These are phyloP conservation scores for Syzygium aqueum DNA, from an alignment of 345 rosid species.

Conservation along the genomic window DNA sequence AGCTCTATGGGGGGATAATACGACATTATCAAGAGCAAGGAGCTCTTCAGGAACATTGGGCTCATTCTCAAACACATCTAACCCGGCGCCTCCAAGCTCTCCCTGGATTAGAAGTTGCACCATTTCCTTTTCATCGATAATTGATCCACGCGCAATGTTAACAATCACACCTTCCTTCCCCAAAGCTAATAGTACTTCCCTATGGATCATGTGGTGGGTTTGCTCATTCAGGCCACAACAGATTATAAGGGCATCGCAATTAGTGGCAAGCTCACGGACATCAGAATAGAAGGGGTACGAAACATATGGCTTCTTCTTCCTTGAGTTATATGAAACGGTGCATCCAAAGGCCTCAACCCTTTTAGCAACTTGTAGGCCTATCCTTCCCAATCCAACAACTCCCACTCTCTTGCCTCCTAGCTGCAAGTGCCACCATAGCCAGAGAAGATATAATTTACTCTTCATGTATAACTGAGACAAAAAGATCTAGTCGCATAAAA, in stretches of 20 bases:
- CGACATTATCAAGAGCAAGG: constrained; percentile 34
- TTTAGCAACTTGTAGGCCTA: constrained; percentile 28
- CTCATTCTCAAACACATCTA: constrained; percentile 59
- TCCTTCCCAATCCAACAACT: constrained; percentile 41
- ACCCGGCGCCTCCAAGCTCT: constrained; percentile 48
- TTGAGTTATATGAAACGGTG: constrained; percentile 29
- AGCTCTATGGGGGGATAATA: constrained; percentile 36
- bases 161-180: constrained; percentile 38
- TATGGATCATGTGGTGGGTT: constrained; percentile 37
- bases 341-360: constrained; percentile 41
- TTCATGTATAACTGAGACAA: not conserved
- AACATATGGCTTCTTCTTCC: constrained; percentile 19
- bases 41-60: constrained; percentile 36
- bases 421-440: constrained; percentile 10
- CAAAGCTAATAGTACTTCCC: constrained; percentile 25
- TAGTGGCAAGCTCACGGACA: constrained; percentile 21
- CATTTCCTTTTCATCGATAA: constrained; percentile 43
- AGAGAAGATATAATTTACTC: not conserved
- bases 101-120: constrained; percentile 33
- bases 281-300: constrained; percentile 21
- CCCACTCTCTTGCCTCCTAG: constrained; percentile 35
- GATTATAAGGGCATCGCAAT: constrained; percentile 28
- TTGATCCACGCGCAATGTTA: constrained; percentile 35
- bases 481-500: not conserved
- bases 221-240: constrained; percentile 29